Conservation (phyloP, 805 yeast genomes). For the Candida coleopterorum region DNA sequence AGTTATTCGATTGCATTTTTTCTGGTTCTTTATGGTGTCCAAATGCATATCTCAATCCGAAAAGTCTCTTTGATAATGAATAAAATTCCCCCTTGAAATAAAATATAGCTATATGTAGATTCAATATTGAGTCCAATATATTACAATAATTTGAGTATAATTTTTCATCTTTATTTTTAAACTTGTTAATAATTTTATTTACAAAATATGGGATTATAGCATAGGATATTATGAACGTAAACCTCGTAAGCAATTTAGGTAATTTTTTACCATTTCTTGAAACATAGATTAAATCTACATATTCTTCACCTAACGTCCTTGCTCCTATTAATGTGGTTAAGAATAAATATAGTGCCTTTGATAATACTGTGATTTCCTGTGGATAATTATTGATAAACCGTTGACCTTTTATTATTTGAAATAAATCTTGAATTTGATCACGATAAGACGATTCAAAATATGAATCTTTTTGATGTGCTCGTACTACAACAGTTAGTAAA, state of each 20-base stretch:
- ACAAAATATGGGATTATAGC: conserved; percentile 59
- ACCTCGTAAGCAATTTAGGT: conserved; percentile 42
- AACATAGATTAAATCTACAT: conserved; percentile 75
- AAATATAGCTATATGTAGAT: conserved; percentile 74
- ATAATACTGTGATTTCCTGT: conserved; percentile 52
- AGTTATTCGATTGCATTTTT: conserved; percentile 50
- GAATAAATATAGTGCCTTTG: conserved; percentile 60
- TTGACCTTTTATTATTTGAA: conserved; percentile 55
- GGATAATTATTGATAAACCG: conserved; percentile 61
- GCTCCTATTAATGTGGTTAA: conserved; percentile 74
- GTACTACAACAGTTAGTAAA: conserved; percentile 43
- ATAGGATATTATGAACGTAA: conserved; percentile 57
- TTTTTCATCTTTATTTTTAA: conserved; percentile 14
- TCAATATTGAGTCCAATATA: conserved; percentile 50
- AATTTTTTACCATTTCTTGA: conserved; percentile 46
- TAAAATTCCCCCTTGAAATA: conserved; percentile 82
- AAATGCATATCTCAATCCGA: conserved; percentile 75
- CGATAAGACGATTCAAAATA: conserved; percentile 58
- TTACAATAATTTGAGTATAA: conserved; percentile 38
- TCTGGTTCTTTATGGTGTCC: conserved; percentile 53
- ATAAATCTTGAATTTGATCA: conserved; percentile 50
- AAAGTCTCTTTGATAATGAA: conserved; percentile 66
- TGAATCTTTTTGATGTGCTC: conserved; percentile 88
- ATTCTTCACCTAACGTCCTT: conserved; percentile 90
- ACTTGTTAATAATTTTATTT: conserved; percentile 23